phyloP scores from a whole-genome alignment of 192 early-diverging fungal genomes.

The Rhizoclosmatium sp. region DNA sequence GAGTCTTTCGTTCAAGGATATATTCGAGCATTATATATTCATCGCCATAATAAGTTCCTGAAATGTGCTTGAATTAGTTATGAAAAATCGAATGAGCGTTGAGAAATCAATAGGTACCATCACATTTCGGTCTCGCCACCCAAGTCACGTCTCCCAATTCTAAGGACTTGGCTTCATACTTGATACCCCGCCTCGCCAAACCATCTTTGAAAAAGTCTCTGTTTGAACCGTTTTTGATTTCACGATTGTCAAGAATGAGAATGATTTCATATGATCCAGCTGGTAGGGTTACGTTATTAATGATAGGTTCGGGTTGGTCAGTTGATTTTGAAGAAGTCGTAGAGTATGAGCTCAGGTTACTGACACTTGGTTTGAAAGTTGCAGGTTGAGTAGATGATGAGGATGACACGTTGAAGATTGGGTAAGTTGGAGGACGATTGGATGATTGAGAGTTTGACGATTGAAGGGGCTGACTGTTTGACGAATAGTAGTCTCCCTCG shows the following conservation, averaged over 20 bases:
- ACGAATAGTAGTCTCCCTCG: neutral
- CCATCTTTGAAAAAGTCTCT: constrained; percentile 76
- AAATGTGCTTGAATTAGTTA: constrained; percentile 15
- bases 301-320: neutral
- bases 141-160: constrained; percentile 90
- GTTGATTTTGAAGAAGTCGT: neutral
- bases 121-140: constrained; percentile 66
- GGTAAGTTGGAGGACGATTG: neutral
- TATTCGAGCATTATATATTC: constrained; percentile 82
- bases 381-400: neutral
- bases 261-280: constrained; percentile 68
- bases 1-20: constrained; percentile 92
- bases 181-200: constrained; percentile 66
- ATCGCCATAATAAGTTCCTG: constrained; percentile 24
- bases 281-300: constrained; percentile 16
- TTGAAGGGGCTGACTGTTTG: neutral
- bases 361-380: neutral
- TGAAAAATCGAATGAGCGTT: neutral
- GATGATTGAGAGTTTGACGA: neutral
- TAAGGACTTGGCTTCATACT: constrained; percentile 65
- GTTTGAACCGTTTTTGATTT: constrained; percentile 71
- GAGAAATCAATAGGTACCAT: neutral
- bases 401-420: neutral
- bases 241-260: constrained; percentile 83
- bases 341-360: neutral